Base-by-base conservation (phyloP, 2,329 filamentous ascomycete genomes). In the Arthrobotrys entomopaga region DNA sequence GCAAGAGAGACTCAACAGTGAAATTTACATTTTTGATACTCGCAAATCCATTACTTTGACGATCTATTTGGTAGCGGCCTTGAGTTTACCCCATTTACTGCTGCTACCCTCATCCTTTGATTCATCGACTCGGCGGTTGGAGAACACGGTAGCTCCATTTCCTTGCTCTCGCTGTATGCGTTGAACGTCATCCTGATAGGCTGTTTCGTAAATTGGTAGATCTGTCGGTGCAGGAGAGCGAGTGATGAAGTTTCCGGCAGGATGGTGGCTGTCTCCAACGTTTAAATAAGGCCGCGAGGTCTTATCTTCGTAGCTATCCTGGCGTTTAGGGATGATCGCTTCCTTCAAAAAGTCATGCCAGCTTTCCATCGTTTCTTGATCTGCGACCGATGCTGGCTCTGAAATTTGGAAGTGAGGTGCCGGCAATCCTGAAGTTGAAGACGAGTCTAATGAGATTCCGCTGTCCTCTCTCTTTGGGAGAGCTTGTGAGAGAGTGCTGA, bases 151-250 rank as follows among this genome's bases (percentile, higher is more conserved):
- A 0, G 88, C 84, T 38, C 80, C 79, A 24, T 82, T 81, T 66
- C 84, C 82, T 77, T 83, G 79, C 75, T 82, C 79, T 76, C 83
- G 81, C 29, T 86, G 82, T 78, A 97, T 94, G 15, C 89, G 86
- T 70, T 90, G 86, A 26, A 95, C 87, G 82, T 97, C 92, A 74
- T 91, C 87, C 79, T 91, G 88, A 80, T 96, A 97, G 0, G 94
- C 94, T 0, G 87, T 88, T 80, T 96, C 92, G 81, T 97, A 97
- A 69, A 98, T 90, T 79, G 95, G 89, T 78, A 92, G 92, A 73
- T 96, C 92, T 4, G 91, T 91, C 0, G 89, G 90, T 0, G 90
- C 90, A 1, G 94, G 94, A 0, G 91, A 96, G 81, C 97, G 93
- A 29, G 91, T 91, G 46, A 97, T 89, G 3, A 90, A 74, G 34